Percentiles rank a stretch among this genome's conserved stretches.
Evolutionary conservation across 108 stramenopile species (phyloP).

Genomic region (Seminavis robusta): DNA sequence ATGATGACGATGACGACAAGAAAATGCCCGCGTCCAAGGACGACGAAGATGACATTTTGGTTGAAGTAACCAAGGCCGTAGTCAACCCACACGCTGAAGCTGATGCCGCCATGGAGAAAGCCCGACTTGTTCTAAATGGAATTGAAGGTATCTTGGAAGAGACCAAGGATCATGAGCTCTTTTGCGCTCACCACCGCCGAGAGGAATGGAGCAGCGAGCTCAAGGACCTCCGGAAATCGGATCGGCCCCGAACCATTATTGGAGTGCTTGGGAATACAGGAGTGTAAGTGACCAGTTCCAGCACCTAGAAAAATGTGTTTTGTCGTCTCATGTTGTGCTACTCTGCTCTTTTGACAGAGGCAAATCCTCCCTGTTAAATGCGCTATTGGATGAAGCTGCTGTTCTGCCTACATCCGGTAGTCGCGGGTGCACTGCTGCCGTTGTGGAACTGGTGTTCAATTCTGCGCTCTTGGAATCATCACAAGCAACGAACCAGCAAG

Average conservation of each 20-base stretch:
- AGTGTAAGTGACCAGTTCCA: slow-evolving; percentile 22
- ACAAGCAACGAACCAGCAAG: no score
- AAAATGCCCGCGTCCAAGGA: not conserved
- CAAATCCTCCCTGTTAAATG: slow-evolving; percentile 32
- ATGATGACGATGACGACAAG: slow-evolving; percentile 8
- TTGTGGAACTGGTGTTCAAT: slow-evolving; percentile 36
- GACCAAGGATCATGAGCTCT: no score
- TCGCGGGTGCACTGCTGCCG: slow-evolving; percentile 47
- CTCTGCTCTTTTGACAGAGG: slow-evolving; percentile 2
- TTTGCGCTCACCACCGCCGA: slow-evolving; percentile 15
- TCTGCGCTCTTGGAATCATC: slow-evolving; percentile 13
- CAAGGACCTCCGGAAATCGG: not conserved
- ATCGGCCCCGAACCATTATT: slow-evolving; percentile 12
- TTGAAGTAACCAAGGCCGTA: not conserved
- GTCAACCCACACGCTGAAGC: slow-evolving; percentile 24
- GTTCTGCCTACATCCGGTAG: slow-evolving; percentile 44
- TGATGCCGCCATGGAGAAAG: slow-evolving; percentile 24
- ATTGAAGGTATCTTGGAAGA: slow-evolving; percentile 15
- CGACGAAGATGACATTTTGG: not conserved
- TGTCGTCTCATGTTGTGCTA: not conserved
- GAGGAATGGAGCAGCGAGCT: slow-evolving; percentile 24
- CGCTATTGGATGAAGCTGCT: slow-evolving; percentile 43
- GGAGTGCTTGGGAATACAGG: slow-evolving; percentile 29
- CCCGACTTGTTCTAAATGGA: slow-evolving; percentile 10
- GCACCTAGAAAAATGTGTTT: not conserved